A percentile compares a stretch with the other conserved stretches of the same genome.
These are phyloP conservation scores for Tuber melanosporum DNA, from an alignment of 495 filamentous ascomycete species.

Conservation along the genomic window DNA sequence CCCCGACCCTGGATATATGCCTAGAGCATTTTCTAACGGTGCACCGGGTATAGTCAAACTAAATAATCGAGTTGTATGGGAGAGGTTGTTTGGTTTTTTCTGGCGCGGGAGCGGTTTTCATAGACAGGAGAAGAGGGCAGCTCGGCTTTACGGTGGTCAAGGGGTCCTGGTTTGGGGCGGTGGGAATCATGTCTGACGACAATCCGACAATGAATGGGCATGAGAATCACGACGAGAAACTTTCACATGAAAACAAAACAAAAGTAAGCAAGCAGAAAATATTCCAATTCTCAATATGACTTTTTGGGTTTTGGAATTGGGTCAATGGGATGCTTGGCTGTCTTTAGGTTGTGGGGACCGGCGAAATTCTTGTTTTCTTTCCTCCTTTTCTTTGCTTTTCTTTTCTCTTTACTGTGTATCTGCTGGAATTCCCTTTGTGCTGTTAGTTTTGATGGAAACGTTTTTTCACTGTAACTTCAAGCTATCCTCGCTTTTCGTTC, in stretches of 20 bases:
- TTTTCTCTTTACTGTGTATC: background rate
- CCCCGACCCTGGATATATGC: background rate
- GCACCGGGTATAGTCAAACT: background rate
- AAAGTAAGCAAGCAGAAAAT: background rate
- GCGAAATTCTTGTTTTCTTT: slow-evolving; percentile 3
- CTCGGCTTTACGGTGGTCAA: background rate
- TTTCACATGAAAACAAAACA: background rate
- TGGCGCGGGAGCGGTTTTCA: background rate
- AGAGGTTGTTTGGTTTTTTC: background rate
- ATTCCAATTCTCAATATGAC: background rate
- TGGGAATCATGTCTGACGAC: background rate
- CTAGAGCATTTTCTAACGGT: background rate
- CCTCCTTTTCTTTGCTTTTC: background rate
- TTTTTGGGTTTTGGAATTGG: background rate
- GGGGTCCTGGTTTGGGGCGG: background rate
- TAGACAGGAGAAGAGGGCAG: background rate
- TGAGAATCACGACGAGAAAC: background rate
- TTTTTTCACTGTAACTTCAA: slow-evolving; percentile 22
- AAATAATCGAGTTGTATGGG: slow-evolving; percentile 1
- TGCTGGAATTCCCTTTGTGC: slow-evolving; percentile 24
- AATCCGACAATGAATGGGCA: slow-evolving; percentile 3
- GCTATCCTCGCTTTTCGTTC: slow-evolving; percentile 20
- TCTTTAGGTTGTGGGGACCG: background rate
- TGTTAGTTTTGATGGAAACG: slow-evolving; percentile 21
- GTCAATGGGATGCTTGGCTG: background rate